A percentile compares a stretch with the other conserved stretches of the same genome.
These are phyloP conservation scores for Arthroderma sp. DNA, from an alignment of 2,329 filamentous ascomycete species.

Conservation along the genomic window DNA sequence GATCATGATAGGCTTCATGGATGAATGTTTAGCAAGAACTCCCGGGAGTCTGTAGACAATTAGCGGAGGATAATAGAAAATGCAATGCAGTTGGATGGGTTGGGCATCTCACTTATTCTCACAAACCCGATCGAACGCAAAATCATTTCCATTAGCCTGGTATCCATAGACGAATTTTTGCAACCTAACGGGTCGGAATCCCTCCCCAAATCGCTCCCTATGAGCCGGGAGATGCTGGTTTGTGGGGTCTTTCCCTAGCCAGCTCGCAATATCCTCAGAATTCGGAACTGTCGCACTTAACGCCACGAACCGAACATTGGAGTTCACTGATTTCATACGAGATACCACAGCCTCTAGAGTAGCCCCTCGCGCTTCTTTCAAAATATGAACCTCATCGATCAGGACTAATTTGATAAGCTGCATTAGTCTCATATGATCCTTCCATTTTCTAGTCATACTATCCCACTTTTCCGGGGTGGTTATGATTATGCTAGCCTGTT, in stretches of 20 bases:
- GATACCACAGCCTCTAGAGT: conserved; percentile 75
- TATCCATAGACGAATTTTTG: conserved; percentile 68
- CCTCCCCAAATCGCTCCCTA: conserved; percentile 61
- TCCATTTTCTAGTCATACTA: conserved; percentile 77
- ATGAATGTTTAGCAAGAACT: conserved; percentile 54
- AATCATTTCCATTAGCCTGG: conserved; percentile 54
- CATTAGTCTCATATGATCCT: conserved; percentile 63
- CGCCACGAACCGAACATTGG: conserved; percentile 65
- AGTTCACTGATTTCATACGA: conserved; percentile 70
- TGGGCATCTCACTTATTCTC: conserved; percentile 41
- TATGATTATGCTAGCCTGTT: conserved; percentile 67
- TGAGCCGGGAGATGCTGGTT: conserved; percentile 52
- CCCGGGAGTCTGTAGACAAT: conserved; percentile 45
- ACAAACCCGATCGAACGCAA: conserved; percentile 60
- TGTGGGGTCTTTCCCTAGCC: conserved; percentile 57
- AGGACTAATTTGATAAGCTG: conserved; percentile 66
- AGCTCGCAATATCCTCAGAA: conserved; percentile 63
- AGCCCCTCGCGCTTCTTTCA: conserved; percentile 67
- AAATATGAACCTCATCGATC: conserved; percentile 78
- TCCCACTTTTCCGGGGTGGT: conserved; percentile 91
- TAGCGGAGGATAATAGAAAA: conserved; percentile 1
- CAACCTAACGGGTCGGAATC: conserved; percentile 65
- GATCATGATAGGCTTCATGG: conserved; percentile 65
- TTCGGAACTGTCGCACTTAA: conserved; percentile 78
- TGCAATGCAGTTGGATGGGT: not conserved